Evolutionary conservation across 306 rosid genomes (phyloP).

Genomic region (Argentina anserina): DNA sequence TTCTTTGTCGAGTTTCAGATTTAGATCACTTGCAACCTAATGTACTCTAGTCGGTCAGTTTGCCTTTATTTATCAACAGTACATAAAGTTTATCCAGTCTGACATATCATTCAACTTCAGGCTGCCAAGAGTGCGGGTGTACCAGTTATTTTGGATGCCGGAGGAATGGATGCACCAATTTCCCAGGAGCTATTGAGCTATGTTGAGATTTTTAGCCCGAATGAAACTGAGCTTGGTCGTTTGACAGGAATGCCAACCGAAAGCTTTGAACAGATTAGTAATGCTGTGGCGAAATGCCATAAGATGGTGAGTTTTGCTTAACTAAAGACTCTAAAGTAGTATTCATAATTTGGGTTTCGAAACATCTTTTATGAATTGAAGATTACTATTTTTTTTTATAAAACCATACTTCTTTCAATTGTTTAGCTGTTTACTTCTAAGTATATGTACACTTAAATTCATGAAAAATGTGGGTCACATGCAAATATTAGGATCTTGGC

Average conservation of each 20-base stretch:
- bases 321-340: not conserved
- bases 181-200: conserved; percentile 58
- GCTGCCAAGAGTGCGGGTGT: conserved; percentile 79
- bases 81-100: not conserved
- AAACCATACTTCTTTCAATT: not conserved
- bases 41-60: not conserved
- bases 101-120: conserved; percentile 35
- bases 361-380: not conserved
- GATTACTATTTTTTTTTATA: not conserved
- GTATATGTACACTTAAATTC: not conserved
- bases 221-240: conserved; percentile 81
- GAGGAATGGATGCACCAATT: conserved; percentile 72
- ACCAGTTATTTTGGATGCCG: conserved; percentile 79
- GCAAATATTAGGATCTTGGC: not conserved
- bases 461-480: too few species aligned
- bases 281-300: conserved; percentile 66
- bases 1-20: too few species aligned
- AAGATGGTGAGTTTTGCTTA: conserved; percentile 59
- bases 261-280: conserved; percentile 55
- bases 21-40: not conserved
- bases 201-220: conserved; percentile 83
- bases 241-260: conserved; percentile 65
- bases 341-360: not conserved
- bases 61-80: not conserved
- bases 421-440: not conserved